phyloP scores from a whole-genome alignment of 192 early-diverging fungal genomes.

The Phlyctochytrium bullatum region DNA sequence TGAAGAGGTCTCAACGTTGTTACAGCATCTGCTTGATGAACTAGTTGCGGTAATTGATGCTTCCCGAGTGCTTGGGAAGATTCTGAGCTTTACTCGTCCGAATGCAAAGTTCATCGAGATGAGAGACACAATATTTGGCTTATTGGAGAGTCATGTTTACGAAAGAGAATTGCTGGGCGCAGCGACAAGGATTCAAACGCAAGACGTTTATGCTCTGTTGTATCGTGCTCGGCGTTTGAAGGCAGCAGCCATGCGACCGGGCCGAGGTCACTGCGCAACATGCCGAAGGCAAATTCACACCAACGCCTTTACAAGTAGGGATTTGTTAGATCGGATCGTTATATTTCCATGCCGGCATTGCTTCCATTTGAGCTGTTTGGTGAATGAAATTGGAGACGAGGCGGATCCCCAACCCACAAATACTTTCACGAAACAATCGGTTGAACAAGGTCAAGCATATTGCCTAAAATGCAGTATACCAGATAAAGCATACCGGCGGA shows the following conservation, averaged over 20 bases:
- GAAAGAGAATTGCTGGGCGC: slow-evolving; percentile 35
- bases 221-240: background rate
- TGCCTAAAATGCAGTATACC: slow-evolving; percentile 17
- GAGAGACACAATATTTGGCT: slow-evolving; percentile 27
- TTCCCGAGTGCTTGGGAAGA: slow-evolving; percentile 27
- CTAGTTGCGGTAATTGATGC: slow-evolving; percentile 34
- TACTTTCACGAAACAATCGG: background rate
- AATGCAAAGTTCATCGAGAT: slow-evolving; percentile 30
- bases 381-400: slow-evolving; percentile 25
- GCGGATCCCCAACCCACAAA: background rate
- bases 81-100: slow-evolving; percentile 20
- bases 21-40: slow-evolving; percentile 24
- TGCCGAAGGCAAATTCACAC: slow-evolving; percentile 43
- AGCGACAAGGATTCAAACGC: slow-evolving; percentile 27
- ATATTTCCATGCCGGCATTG: slow-evolving; percentile 45
- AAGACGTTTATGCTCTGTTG: slow-evolving; percentile 26
- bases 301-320: slow-evolving; percentile 29
- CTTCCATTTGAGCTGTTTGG: slow-evolving; percentile 43
- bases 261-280: slow-evolving; percentile 41
- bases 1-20: background rate
- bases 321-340: slow-evolving; percentile 27
- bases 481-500: slow-evolving; percentile 13
- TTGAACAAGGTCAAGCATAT: background rate
- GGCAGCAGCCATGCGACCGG: slow-evolving; percentile 28
- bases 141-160: slow-evolving; percentile 37